Evolutionary conservation across 768 basidiomycete species (phyloP).

Genomic region (Lactarius deliciosus): DNA sequence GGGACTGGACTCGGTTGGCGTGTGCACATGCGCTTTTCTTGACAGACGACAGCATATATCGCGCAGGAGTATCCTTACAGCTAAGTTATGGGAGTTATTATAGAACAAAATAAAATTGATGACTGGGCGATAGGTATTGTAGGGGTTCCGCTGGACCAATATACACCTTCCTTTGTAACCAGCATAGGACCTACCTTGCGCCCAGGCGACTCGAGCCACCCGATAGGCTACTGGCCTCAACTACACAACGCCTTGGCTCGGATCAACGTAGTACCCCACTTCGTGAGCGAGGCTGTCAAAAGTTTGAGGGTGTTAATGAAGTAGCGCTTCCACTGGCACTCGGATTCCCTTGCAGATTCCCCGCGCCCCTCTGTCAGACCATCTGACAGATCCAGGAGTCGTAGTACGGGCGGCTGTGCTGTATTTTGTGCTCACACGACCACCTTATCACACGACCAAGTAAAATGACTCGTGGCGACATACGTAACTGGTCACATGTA

Average conservation of each 20-base stretch:
- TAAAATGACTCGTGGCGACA: not conserved
- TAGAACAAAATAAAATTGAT: too few relatives aligned
- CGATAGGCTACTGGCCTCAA: not conserved
- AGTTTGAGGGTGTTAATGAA: not conserved
- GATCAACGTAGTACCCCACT: not conserved
- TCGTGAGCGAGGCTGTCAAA: not conserved
- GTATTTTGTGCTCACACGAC: constrained; percentile 1
- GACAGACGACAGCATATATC: not conserved
- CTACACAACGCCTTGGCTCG: not conserved
- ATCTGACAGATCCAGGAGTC: not conserved
- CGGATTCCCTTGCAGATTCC: not conserved
- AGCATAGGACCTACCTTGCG: too few relatives aligned
- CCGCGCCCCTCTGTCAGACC: not conserved
- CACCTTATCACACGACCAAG: not conserved
- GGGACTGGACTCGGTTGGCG: not conserved
- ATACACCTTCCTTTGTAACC: not conserved
- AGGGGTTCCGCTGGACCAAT: not conserved
- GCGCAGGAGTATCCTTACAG: not conserved
- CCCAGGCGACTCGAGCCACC: too few relatives aligned
- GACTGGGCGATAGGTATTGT: not conserved
- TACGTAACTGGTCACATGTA: not conserved
- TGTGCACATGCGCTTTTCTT: not conserved
- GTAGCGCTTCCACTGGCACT: not conserved
- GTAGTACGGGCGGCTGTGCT: not conserved
- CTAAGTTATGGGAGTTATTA: too few relatives aligned